Evolutionary conservation across 2,329 filamentous ascomycete species (phyloP).

Genomic region (Colletotrichum scovillei): DNA sequence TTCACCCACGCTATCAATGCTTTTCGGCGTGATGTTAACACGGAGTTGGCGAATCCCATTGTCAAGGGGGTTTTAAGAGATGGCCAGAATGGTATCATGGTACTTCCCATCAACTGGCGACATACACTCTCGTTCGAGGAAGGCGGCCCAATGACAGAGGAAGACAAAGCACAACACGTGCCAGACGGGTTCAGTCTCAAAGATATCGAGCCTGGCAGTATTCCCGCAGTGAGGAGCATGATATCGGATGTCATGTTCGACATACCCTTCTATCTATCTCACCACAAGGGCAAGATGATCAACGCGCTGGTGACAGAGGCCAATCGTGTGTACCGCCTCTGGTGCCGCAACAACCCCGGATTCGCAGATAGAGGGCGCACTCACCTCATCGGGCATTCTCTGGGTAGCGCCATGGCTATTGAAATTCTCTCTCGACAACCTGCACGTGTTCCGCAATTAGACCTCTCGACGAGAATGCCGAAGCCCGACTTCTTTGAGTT

Average conservation of each 20-base stretch:
- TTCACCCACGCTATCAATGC: slow-evolving; percentile 97
- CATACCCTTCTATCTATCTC: slow-evolving; percentile 96
- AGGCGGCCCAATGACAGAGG: slow-evolving; percentile 69
- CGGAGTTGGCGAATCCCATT: slow-evolving; percentile 79
- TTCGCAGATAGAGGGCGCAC: slow-evolving; percentile 86
- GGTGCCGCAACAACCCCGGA: slow-evolving; percentile 92
- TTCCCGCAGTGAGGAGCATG: slow-evolving; percentile 91
- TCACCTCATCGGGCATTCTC: slow-evolving; percentile 91
- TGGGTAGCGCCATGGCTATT: slow-evolving; percentile 94
- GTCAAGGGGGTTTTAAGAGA: slow-evolving; percentile 82
- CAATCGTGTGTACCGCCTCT: slow-evolving; percentile 94
- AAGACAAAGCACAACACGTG: slow-evolving; percentile 63
- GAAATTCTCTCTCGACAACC: slow-evolving; percentile 93
- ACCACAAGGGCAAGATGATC: slow-evolving; percentile 96
- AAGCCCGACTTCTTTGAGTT: slow-evolving; percentile 83
- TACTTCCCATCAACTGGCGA: slow-evolving; percentile 94
- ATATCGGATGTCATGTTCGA: slow-evolving; percentile 99
- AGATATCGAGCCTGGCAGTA: slow-evolving; percentile 91
- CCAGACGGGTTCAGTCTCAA: slow-evolving; percentile 74
- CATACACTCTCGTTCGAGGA: slow-evolving; percentile 90
- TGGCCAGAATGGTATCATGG: slow-evolving; percentile 91
- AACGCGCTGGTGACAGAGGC: slow-evolving; percentile 88
- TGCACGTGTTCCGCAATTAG: slow-evolving; percentile 69
- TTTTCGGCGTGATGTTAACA: slow-evolving; percentile 86
- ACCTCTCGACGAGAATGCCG: slow-evolving; percentile 52